A percentile compares a stretch with the other conserved stretches of the same genome.
Conservation (phyloP, 371 early-diverging fungal genomes). For the Haplosporangium sp. region DNA sequence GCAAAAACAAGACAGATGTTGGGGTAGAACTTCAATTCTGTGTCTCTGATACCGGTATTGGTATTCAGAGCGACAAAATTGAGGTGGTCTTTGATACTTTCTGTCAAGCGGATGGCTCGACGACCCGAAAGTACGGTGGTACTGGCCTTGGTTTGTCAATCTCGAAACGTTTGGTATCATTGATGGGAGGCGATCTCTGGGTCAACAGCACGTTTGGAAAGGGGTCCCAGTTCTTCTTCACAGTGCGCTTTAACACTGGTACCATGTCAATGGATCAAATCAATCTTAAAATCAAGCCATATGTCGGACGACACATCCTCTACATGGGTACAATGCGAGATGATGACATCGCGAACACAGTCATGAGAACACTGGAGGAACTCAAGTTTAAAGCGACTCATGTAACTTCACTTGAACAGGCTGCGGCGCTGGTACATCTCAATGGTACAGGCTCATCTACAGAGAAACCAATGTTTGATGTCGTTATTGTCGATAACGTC, state of each 20-base stretch:
- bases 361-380: constrained; percentile 45
- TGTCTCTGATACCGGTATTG: constrained; percentile 88
- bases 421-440: constrained; percentile 27
- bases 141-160: constrained; percentile 91
- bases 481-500: constrained; percentile 68
- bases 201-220: constrained; percentile 76
- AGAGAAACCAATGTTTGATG: constrained; percentile 60
- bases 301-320: constrained; percentile 60
- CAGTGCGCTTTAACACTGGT: constrained; percentile 62
- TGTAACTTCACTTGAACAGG: constrained; percentile 58
- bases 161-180: constrained; percentile 74
- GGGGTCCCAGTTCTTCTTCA: constrained; percentile 82
- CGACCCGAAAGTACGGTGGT: constrained; percentile 87
- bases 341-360: constrained; percentile 35
- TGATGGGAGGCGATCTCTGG: constrained; percentile 86
- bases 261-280: constrained; percentile 57
- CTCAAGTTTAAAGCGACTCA: constrained; percentile 60
- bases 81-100: constrained; percentile 85
- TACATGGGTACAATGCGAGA: constrained; percentile 62
- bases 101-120: constrained; percentile 84
- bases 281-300: constrained; percentile 60
- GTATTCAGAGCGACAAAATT: constrained; percentile 81
- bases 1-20: constrained; percentile 52
- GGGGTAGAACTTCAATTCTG: constrained; percentile 71
- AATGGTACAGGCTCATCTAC: constrained; percentile 8